Conservation (phyloP, 2,329 filamentous ascomycete species). For the Lachnellula subtilissima region DNA sequence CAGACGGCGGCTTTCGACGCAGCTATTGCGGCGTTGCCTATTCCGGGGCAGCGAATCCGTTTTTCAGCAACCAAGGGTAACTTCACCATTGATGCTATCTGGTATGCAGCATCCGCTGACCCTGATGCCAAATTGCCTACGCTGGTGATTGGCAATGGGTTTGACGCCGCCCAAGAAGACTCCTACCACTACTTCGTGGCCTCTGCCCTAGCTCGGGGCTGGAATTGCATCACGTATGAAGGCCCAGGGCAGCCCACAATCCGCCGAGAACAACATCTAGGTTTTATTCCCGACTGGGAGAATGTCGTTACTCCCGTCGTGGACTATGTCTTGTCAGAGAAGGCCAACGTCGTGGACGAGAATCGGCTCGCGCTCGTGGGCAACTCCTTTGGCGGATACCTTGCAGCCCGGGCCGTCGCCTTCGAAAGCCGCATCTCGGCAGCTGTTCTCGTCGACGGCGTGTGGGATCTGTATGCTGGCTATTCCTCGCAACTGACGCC, state of each 20-base stretch:
- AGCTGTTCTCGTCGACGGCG: not conserved
- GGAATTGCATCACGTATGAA: constrained; percentile 42
- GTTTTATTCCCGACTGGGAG: constrained; percentile 43
- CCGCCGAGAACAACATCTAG: constrained; percentile 37
- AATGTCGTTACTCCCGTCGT: constrained; percentile 37
- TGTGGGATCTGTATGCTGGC: not conserved
- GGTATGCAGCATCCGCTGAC: not conserved
- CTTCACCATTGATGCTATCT: not conserved
- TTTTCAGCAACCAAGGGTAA: not conserved
- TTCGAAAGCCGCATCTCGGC: not conserved
- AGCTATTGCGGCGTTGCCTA: not conserved
- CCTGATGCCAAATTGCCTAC: not conserved
- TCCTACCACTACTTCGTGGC: not conserved
- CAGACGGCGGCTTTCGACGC: constrained; percentile 4
- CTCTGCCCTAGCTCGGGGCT: constrained; percentile 33
- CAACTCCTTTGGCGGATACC: constrained; percentile 29
- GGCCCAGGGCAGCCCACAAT: constrained; percentile 42
- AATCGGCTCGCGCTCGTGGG: constrained; percentile 29
- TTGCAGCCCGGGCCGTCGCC: not conserved
- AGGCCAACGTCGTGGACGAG: not conserved
- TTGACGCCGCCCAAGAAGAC: not conserved
- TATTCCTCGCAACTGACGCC: not conserved
- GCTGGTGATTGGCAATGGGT: not conserved
- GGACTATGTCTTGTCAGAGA: constrained; percentile 32
- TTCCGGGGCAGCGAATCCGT: not conserved